phyloP scores from a whole-genome alignment of 176 grass and related monocot species.

The Musa beccarii region DNA sequence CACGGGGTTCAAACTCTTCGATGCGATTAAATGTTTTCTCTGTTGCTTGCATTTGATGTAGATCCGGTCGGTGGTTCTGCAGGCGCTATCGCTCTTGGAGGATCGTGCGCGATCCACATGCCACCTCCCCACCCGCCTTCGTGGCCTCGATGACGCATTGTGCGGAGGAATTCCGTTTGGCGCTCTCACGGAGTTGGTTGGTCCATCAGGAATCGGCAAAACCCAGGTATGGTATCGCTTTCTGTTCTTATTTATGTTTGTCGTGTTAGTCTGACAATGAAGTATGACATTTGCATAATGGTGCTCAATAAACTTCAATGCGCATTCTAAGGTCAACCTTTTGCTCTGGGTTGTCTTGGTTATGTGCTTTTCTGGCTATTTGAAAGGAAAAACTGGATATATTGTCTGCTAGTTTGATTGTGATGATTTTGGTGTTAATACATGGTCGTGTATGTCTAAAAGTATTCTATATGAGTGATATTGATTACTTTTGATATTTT shows the following conservation, averaged over 20 bases:
- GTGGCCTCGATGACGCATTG: constrained; percentile 62
- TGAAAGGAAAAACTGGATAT: no score
- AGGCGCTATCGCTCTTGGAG: constrained; percentile 46
- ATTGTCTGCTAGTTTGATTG: not conserved
- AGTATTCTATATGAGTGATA: no score
- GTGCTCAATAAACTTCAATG: no score
- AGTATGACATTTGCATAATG: not conserved
- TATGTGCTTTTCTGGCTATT: no score
- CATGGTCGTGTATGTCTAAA: no score
- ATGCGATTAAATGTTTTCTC: not conserved
- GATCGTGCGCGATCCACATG: constrained; percentile 31
- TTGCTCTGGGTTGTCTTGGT: no score
- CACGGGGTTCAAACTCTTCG: not conserved
- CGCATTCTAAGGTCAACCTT: no score
- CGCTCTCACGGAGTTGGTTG: constrained; percentile 80
- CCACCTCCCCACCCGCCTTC: constrained; percentile 54
- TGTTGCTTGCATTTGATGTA: not conserved
- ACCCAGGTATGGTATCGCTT: constrained; percentile 48
- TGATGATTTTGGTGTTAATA: not conserved
- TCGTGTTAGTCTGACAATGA: not conserved
- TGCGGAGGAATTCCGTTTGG: constrained; percentile 64
- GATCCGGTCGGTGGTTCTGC: not conserved
- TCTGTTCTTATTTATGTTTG: not conserved
- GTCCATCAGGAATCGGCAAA: constrained; percentile 86
- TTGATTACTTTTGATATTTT: not conserved